Evolutionary conservation across 2,329 filamentous ascomycete genomes (phyloP), one percentile per base, ranked within the genome.

Genomic region (Penicillium sp.): DNA sequence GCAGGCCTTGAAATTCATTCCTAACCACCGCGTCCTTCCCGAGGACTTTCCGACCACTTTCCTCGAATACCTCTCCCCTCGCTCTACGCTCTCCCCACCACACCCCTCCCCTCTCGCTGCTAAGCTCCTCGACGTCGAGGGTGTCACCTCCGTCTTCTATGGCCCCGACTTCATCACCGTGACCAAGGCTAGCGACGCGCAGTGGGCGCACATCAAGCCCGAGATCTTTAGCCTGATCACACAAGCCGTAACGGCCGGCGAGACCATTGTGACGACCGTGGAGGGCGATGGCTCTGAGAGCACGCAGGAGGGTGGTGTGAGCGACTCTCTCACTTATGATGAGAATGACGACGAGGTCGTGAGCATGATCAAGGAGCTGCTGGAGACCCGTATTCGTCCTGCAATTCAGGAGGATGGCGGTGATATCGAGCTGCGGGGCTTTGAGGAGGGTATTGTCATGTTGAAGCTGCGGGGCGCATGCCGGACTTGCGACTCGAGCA

Each of bases 381-480:
- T 99, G 38, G 95, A 99, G 79, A 99, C 95, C 28, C 86, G 95
- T 65, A 97, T 99, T 73, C 86, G 95, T 47, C 95, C 95, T 0
- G 91, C 94, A 0, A 99, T 99, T 65, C 95, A 98, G 78, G 95
- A 98, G 76, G 95, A 99, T 70, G 95, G 95, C 53, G 95, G 95
- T 50, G 95, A 99, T 76, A 98, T 99, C 73, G 95, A 99, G 77
- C 96, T 94, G 76, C 85, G 91, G 19, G 94, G 94, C 0, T 98
- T 98, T 72, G 86, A 93, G 68, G 86, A 92, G 70, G 95, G 95
- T 0, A 86, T 90, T 65, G 95, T 97, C n/a, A 76, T 88, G 70
- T 76, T 97, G 72, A 97, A 97, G 84, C 80, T 99, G 71, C 85
- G 94, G 53, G 95, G 95, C 17, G 95, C 95, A 22, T 99, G 95